Evolutionary conservation across 805 yeast genomes (phyloP).

Genomic region (Priceomyces fermenticarens): DNA sequence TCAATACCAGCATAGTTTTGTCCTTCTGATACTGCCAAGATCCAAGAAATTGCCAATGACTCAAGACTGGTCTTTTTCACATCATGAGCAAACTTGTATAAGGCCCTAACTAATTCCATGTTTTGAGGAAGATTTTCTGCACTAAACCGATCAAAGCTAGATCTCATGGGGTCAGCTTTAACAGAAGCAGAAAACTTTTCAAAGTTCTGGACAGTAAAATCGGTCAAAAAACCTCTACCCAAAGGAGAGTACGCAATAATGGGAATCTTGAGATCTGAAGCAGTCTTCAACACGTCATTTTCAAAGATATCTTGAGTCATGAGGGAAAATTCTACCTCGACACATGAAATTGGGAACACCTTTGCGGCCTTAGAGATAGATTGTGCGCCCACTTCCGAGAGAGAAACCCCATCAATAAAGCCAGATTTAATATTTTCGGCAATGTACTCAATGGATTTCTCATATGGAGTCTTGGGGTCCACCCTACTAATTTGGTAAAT

Average conservation of each 20-base stretch:
- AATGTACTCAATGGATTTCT: slow-evolving; percentile 55
- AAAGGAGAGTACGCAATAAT: slow-evolving; percentile 82
- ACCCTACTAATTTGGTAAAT: slow-evolving; percentile 74
- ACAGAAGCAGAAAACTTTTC: slow-evolving; percentile 34
- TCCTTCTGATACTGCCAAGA: slow-evolving; percentile 65
- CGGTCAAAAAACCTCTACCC: slow-evolving; percentile 76
- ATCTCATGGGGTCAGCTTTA: slow-evolving; percentile 57
- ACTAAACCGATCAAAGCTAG: slow-evolving; percentile 52
- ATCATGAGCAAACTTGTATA: slow-evolving; percentile 49
- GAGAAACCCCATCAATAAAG: slow-evolving; percentile 63
- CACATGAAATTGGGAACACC: slow-evolving; percentile 58
- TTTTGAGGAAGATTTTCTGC: slow-evolving; percentile 58
- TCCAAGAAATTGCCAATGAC: slow-evolving; percentile 38
- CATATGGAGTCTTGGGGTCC: slow-evolving; percentile 54
- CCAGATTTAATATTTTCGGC: slow-evolving; percentile 62
- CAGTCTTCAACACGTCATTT: slow-evolving; percentile 62
- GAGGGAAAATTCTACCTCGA: slow-evolving; percentile 78
- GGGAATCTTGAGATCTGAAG: slow-evolving; percentile 59
- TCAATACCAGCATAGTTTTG: slow-evolving; percentile 40
- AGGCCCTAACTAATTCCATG: slow-evolving; percentile 42
- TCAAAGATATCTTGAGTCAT: slow-evolving; percentile 57
- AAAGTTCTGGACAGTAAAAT: slow-evolving; percentile 43
- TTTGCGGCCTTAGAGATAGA: slow-evolving; percentile 59
- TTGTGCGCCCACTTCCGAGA: slow-evolving; percentile 67
- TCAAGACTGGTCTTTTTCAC: slow-evolving; percentile 58